Conservation (phyloP, 192 early-diverging fungal genomes). For the Backusella sp. region DNA sequence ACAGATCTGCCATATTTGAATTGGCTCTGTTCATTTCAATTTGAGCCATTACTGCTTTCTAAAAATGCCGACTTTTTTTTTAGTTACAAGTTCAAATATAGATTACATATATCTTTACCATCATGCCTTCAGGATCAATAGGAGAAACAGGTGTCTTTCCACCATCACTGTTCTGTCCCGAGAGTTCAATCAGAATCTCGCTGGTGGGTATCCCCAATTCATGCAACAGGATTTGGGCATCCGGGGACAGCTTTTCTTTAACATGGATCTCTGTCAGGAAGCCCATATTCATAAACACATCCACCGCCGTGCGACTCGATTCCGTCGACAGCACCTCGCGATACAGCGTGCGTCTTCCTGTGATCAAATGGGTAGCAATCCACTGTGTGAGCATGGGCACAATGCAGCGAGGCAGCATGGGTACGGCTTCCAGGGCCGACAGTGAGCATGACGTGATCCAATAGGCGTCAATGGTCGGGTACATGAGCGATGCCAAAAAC, state of each 20-base stretch:
- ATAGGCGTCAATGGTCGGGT: conserved; percentile 36
- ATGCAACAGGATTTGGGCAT: conserved; percentile 35
- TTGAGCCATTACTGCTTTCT: conserved; percentile 40
- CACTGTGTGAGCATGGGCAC: conserved; percentile 37
- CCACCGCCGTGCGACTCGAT: conserved; percentile 29
- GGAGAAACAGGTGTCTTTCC: conserved; percentile 33
- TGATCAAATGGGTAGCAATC: conserved; percentile 42
- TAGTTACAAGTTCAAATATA: no score
- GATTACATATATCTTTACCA: conserved; percentile 13
- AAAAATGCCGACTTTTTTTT: no score
- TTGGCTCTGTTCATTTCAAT: conserved; percentile 44
- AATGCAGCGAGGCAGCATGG: conserved; percentile 34
- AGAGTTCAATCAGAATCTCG: conserved; percentile 37
- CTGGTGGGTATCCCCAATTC: conserved; percentile 32
- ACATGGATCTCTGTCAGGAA: conserved; percentile 31
- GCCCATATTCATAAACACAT: conserved; percentile 35
- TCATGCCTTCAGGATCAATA: conserved; percentile 38
- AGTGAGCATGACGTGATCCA: conserved; percentile 43
- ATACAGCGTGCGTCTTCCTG: conserved; percentile 35
- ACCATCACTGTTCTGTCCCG: conserved; percentile 35
- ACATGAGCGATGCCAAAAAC: conserved; percentile 37
- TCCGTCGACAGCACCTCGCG: conserved; percentile 42
- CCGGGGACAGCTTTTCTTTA: conserved; percentile 32
- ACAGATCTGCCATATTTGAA: conserved; percentile 39
- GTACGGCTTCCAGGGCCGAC: conserved; percentile 36